Conservation (phyloP, 2,329 filamentous ascomycete genomes). For the Colletotrichum spinosum region DNA sequence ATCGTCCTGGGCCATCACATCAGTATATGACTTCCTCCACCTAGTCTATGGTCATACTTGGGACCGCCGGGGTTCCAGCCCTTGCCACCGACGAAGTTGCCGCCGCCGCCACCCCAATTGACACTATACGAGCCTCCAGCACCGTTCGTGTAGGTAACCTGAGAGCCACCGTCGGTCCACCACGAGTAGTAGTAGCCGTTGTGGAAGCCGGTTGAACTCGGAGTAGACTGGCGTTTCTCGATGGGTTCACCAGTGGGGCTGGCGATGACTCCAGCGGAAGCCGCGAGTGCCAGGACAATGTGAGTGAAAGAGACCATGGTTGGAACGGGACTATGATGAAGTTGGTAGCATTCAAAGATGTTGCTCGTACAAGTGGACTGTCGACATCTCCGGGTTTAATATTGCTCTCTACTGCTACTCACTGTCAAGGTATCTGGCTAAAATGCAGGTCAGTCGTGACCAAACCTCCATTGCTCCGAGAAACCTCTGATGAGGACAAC, state of each 20-base stretch:
- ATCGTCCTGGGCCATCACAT: constrained; percentile 28
- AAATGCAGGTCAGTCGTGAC: too few relatives aligned
- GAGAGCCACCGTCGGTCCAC: constrained; percentile 55
- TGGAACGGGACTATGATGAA: too few relatives aligned
- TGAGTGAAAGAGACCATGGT: constrained; percentile 13
- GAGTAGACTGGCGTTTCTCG: constrained; percentile 37
- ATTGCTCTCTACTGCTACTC: too few relatives aligned
- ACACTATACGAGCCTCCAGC: constrained; percentile 56
- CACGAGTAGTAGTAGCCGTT: constrained; percentile 59
- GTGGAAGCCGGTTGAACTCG: constrained; percentile 43
- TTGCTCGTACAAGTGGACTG: too few relatives aligned
- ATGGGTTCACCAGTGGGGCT: constrained; percentile 8
- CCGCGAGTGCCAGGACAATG: neutral
- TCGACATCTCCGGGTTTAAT: too few relatives aligned
- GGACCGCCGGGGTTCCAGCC: constrained; percentile 65
- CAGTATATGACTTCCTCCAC: neutral
- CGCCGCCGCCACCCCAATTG: constrained; percentile 54
- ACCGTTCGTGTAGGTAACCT: constrained; percentile 57
- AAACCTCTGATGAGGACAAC: too few relatives aligned
- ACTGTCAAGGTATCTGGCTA: too few relatives aligned
- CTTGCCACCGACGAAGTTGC: constrained; percentile 69
- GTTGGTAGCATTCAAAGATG: too few relatives aligned
- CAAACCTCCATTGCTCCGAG: too few relatives aligned
- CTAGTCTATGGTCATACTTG: constrained; percentile 40
- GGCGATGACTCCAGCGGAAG: neutral